Conservation (phyloP, 2,329 filamentous ascomycete genomes). For the Fonsecaea nubica region DNA sequence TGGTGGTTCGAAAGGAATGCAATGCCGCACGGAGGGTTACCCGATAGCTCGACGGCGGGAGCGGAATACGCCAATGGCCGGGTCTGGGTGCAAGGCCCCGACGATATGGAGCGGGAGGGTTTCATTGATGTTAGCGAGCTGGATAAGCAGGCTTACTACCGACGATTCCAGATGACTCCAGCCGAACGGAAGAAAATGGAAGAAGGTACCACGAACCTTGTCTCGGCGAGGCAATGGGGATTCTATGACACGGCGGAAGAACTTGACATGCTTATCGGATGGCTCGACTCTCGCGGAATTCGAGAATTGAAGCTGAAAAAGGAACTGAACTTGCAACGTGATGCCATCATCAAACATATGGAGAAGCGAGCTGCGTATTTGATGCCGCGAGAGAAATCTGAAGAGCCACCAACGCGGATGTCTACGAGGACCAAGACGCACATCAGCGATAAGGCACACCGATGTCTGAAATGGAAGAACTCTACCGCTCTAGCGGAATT, state of each 20-base stretch:
- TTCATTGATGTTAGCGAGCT: conserved; percentile 80
- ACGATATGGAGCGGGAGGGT: conserved; percentile 82
- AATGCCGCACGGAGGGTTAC: conserved; percentile 92
- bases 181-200: conserved; percentile 83
- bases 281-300: conserved; percentile 85
- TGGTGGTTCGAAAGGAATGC: conserved; percentile 99
- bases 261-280: conserved; percentile 78
- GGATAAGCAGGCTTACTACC: conserved; percentile 75
- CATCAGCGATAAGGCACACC: conserved; percentile 60
- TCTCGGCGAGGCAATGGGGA: conserved; percentile 82
- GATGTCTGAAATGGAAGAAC: conserved; percentile 72
- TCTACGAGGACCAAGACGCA: conserved; percentile 69
- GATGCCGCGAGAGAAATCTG: conserved; percentile 53
- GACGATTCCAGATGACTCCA: conserved; percentile 80
- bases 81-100: conserved; percentile 94
- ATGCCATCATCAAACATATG: conserved; percentile 81
- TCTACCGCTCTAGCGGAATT: conserved; percentile 63
- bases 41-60: conserved; percentile 82
- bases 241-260: conserved; percentile 83
- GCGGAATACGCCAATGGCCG: conserved; percentile 93
- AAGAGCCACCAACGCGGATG: conserved; percentile 61
- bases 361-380: conserved; percentile 77
- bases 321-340: conserved; percentile 77
- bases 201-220: conserved; percentile 81
- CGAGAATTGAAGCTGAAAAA: conserved; percentile 89